These are phyloP conservation scores for Fraxinus angustifolia DNA, from an alignment of 305 asterid genomes.

Conservation along the genomic window DNA sequence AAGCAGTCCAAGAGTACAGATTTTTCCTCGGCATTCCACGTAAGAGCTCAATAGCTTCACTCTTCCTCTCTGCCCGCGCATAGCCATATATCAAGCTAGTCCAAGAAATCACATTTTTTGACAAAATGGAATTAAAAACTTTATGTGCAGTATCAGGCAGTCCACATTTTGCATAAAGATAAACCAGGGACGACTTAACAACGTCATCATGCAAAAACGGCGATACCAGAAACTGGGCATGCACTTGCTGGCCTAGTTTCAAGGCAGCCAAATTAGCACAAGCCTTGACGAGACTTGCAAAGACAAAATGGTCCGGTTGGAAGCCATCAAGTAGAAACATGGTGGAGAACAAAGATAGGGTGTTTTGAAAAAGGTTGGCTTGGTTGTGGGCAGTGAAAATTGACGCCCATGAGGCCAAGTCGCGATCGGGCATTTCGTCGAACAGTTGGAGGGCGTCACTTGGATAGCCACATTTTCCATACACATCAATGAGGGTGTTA, in stretches of 20 bases:
- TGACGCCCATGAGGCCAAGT: slow-evolving; percentile 79
- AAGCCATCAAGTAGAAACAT: slow-evolving; percentile 32
- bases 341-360: slow-evolving; percentile 40
- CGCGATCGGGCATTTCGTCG: slow-evolving; percentile 67
- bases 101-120: slow-evolving; percentile 58
- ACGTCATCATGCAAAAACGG: slow-evolving; percentile 50
- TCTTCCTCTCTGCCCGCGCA: slow-evolving; percentile 57
- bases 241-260: slow-evolving; percentile 59
- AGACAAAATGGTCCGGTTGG: slow-evolving; percentile 61
- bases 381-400: slow-evolving; percentile 64
- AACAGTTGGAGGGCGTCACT: slow-evolving; percentile 54
- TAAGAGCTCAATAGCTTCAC: slow-evolving; percentile 48
- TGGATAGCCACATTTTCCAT: slow-evolving; percentile 50
- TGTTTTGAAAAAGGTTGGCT: slow-evolving; percentile 33
- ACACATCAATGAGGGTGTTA: slow-evolving; percentile 53
- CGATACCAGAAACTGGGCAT: slow-evolving; percentile 56
- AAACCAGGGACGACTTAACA: slow-evolving; percentile 70
- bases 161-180: slow-evolving; percentile 71
- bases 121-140: slow-evolving; percentile 50
- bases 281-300: slow-evolving; percentile 57
- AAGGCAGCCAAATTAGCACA: slow-evolving; percentile 45
- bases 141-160: slow-evolving; percentile 42
- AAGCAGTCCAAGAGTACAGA: slow-evolving; percentile 57
- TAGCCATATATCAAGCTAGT: slow-evolving; percentile 68
- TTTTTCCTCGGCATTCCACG: slow-evolving; percentile 39